A percentile compares a stretch with the other conserved stretches of the same genome.
Evolutionary conservation across 2,329 filamentous ascomycete genomes (phyloP).

Genomic region (Claviceps arundinis): DNA sequence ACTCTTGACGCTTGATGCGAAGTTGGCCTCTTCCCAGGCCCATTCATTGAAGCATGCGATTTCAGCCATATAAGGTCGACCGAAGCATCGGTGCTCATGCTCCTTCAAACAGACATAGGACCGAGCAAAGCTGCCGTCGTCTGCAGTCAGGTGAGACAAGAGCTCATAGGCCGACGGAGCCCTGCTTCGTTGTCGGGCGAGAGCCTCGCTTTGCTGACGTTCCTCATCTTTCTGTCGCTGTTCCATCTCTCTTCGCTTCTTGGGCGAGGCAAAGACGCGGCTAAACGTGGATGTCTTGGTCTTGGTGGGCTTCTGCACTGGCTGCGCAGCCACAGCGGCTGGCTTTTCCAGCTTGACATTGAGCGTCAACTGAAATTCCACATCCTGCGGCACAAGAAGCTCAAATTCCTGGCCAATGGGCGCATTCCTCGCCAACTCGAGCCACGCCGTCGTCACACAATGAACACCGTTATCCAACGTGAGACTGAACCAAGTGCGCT

Average conservation of each 20-base stretch:
- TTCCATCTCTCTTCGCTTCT: conserved; percentile 93
- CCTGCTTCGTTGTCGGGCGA: conserved; percentile 46
- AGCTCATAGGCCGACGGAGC: conserved; percentile 73
- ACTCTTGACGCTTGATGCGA: conserved; percentile 82
- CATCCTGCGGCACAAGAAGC: conserved; percentile 87
- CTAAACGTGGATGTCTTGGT: conserved; percentile 81
- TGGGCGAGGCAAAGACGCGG: conserved; percentile 83
- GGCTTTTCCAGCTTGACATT: conserved; percentile 89
- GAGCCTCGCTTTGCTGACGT: conserved; percentile 49
- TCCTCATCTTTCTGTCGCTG: conserved; percentile 71
- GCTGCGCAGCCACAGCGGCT: conserved; percentile 41
- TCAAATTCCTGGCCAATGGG: conserved; percentile 98
- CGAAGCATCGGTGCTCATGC: conserved; percentile 78
- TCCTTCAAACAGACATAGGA: conserved; percentile 91
- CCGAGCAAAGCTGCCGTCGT: conserved; percentile 87
- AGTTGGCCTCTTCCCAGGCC: conserved; percentile 73
- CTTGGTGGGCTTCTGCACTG: conserved; percentile 46
- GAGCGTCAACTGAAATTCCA: conserved; percentile 96
- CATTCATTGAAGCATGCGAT: conserved; percentile 97
- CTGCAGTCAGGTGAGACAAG: conserved; percentile 71
- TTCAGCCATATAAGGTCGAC: conserved; percentile 75
- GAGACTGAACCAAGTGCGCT: conserved; percentile 86
- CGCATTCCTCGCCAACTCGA: conserved; percentile 81
- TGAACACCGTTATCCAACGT: conserved; percentile 97
- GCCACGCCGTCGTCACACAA: conserved; percentile 91